A percentile compares a stretch with the other conserved stretches of the same genome.
Evolutionary conservation across 352 stramenopile genomes (phyloP).

Genomic region (Phytophthora pini): DNA sequence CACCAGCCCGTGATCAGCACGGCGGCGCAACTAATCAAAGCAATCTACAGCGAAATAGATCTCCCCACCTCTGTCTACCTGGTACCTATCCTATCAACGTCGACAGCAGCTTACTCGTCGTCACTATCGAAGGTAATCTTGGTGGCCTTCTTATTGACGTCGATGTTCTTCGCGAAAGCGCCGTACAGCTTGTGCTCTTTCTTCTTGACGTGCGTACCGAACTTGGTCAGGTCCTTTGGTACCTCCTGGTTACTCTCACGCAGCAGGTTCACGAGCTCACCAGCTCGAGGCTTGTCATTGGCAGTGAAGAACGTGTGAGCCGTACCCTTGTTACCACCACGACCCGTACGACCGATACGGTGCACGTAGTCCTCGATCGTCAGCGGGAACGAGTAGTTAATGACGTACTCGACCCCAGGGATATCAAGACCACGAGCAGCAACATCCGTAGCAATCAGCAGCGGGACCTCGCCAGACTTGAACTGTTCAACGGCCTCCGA

Average conservation of each 20-base stretch:
- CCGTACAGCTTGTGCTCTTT: slow-evolving; percentile 99
- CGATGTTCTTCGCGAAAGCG: slow-evolving; percentile 94
- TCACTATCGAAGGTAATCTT: slow-evolving; percentile 97
- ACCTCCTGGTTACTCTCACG: slow-evolving; percentile 93
- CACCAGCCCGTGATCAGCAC: slow-evolving; percentile 10
- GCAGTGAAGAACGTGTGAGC: slow-evolving; percentile 98
- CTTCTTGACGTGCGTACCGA: slow-evolving; percentile 99
- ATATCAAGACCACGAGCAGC: slow-evolving; percentile 98
- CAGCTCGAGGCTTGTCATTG: slow-evolving; percentile 96
- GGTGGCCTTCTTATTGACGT: slow-evolving; percentile 96
- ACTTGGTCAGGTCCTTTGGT: slow-evolving; percentile 96
- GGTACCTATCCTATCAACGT: slow-evolving; percentile 35
- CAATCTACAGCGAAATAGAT: slow-evolving; percentile 39
- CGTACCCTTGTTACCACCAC: slow-evolving; percentile 94
- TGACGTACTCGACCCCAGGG: slow-evolving; percentile 95
- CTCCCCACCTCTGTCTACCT: slow-evolving; percentile 15
- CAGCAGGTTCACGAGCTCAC: slow-evolving; percentile 97
- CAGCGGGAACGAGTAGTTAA: slow-evolving; percentile 98
- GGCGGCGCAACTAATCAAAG: slow-evolving; percentile 30
- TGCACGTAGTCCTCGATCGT: slow-evolving; percentile 99
- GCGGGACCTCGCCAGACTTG: slow-evolving; percentile 92
- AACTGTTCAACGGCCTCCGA: slow-evolving; percentile 94
- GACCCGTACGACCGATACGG: slow-evolving; percentile 94
- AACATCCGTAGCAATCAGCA: slow-evolving; percentile 98
- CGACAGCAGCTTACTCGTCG: slow-evolving; percentile 51